Evolutionary conservation across 2,329 filamentous ascomycete genomes (phyloP).

Genomic region (Aspergillus aculeatus): DNA sequence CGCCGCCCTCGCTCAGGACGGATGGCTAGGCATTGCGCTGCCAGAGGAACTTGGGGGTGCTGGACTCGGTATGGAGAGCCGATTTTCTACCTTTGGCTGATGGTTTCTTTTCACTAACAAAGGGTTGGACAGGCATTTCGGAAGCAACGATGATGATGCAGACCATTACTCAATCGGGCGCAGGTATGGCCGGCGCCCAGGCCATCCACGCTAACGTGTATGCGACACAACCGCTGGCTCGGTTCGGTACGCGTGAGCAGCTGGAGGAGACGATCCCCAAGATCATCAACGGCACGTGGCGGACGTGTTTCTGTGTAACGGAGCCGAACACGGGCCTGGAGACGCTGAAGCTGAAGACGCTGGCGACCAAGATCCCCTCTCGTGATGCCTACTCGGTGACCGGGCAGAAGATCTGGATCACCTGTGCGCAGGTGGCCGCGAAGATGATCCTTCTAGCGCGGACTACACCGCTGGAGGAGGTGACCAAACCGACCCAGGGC

Average conservation of each 20-base stretch:
- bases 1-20: conserved; percentile 68
- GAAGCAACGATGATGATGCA: conserved; percentile 89
- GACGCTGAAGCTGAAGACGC: conserved; percentile 68
- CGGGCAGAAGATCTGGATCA: conserved; percentile 89
- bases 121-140: conserved; percentile 53
- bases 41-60: conserved; percentile 73
- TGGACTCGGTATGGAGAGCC: conserved; percentile 53
- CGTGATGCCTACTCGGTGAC: conserved; percentile 64
- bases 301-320: conserved; percentile 81
- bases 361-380: conserved; percentile 54
- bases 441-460: conserved; percentile 83
- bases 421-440: conserved; percentile 74
- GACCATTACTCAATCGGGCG: conserved; percentile 70
- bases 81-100: background rate
- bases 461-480: conserved; percentile 68
- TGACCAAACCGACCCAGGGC: conserved; percentile 69
- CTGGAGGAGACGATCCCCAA: conserved; percentile 63
- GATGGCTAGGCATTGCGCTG: conserved; percentile 79
- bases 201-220: conserved; percentile 57
- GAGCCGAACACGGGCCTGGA: conserved; percentile 79
- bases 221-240: conserved; percentile 68
- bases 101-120: conserved; percentile 26
- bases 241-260: conserved; percentile 68
- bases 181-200: conserved; percentile 70
- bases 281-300: conserved; percentile 69